Conservation (phyloP, 805 yeast genomes). For the Candida yuanshanica region DNA sequence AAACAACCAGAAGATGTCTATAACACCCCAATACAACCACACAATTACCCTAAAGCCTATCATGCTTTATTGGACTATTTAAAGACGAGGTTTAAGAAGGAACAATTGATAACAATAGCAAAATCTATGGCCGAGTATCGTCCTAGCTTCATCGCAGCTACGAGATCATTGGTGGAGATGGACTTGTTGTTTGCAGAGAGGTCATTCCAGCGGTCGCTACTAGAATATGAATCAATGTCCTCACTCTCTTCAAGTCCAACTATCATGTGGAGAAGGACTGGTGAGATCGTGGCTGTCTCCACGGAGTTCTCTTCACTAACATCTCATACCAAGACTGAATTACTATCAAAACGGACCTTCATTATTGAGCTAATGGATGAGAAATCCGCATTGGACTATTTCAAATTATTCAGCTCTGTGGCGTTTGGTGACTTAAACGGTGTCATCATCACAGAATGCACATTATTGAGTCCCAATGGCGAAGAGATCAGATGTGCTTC, state of each 20-base stretch:
- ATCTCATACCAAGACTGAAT: conserved; percentile 53
- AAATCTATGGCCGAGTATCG: conserved; percentile 47
- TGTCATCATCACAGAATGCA: conserved; percentile 34
- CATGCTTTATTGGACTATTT: conserved; percentile 78
- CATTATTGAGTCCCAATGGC: conserved; percentile 31
- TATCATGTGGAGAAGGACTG: conserved; percentile 80
- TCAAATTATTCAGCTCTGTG: conserved; percentile 53
- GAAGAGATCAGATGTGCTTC: conserved; percentile 58
- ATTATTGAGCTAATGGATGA: conserved; percentile 84
- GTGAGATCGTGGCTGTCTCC: conserved; percentile 76
- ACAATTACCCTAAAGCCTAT: conserved; percentile 91
- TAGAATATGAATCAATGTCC: conserved; percentile 49
- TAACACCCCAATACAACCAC: conserved; percentile 68
- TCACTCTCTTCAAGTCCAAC: conserved; percentile 68
- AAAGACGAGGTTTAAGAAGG: conserved; percentile 62
- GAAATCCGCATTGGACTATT: conserved; percentile 64
- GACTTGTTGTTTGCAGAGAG: conserved; percentile 61
- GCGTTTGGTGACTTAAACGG: conserved; percentile 45
- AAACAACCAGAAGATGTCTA: conserved; percentile 79
- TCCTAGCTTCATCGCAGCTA: conserved; percentile 73
- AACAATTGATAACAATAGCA: conserved; percentile 57
- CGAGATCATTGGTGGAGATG: conserved; percentile 64
- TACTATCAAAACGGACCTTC: conserved; percentile 56
- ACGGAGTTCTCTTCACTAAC: conserved; percentile 68
- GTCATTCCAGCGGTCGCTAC: conserved; percentile 48